phyloP scores from a whole-genome alignment of 495 filamentous ascomycete species.

The Trichocladium antarcticum region DNA sequence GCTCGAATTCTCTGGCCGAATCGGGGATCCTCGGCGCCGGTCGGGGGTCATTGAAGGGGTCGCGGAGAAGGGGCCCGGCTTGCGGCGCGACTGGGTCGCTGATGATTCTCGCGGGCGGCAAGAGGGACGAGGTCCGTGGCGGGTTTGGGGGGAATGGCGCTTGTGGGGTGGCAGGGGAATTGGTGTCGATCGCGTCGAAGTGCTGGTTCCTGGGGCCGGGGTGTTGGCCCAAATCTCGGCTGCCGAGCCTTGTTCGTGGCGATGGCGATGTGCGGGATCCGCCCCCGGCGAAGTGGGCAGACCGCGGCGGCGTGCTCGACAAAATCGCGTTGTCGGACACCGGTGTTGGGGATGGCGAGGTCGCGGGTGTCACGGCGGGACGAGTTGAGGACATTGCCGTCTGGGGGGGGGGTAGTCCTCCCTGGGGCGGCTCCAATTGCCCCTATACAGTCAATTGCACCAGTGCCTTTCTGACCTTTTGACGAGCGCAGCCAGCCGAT shows the following conservation, averaged over 20 bases:
- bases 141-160: slow-evolving; percentile 15
- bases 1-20: slow-evolving; percentile 18
- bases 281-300: slow-evolving; percentile 4
- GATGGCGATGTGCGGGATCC: slow-evolving; percentile 14
- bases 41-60: slow-evolving; percentile 26
- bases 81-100: slow-evolving; percentile 12
- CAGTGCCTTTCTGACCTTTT: too few species aligned
- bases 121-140: slow-evolving; percentile 30
- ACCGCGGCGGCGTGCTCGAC: slow-evolving; percentile 11
- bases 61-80: slow-evolving; percentile 15
- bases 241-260: slow-evolving; percentile 9
- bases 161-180: slow-evolving; percentile 6
- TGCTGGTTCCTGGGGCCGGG: slow-evolving; percentile 6
- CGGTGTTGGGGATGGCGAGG: background rate
- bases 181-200: slow-evolving; percentile 7
- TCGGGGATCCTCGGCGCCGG: slow-evolving; percentile 13
- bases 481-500: slow-evolving; percentile 13
- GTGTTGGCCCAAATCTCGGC: slow-evolving; percentile 8
- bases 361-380: slow-evolving; percentile 14
- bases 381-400: slow-evolving; percentile 24
- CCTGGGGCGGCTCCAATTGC: slow-evolving; percentile 7
- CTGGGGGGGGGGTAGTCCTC: background rate
- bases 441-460: background rate
- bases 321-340: background rate
- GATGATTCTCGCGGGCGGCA: slow-evolving; percentile 22